Conservation (phyloP, 2,329 filamentous ascomycete species). For the Cytospora piceae region DNA sequence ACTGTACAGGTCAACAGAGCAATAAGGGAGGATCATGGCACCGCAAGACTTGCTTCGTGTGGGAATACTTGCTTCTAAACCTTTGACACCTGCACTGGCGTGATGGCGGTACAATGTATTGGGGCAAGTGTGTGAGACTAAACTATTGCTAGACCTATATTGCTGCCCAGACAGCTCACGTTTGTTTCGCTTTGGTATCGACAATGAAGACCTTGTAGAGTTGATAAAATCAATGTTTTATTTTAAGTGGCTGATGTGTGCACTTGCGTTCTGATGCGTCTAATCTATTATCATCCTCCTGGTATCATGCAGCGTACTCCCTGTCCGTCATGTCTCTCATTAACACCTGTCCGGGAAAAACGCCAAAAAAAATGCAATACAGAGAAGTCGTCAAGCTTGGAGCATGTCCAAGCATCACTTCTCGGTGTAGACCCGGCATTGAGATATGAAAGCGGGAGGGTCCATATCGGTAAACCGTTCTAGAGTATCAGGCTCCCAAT, state of each 20-base stretch:
- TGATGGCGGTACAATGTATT: background rate
- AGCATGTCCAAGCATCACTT: background rate
- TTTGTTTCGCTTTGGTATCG: background rate
- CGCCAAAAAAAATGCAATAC: background rate
- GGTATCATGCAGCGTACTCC: background rate
- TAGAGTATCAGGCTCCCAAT: background rate
- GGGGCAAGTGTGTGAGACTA: background rate
- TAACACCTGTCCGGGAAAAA: background rate
- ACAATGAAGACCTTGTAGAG: background rate
- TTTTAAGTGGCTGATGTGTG: background rate
- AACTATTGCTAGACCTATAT: background rate
- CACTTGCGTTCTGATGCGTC: background rate
- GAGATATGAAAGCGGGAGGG: background rate
- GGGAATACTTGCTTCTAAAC: background rate
- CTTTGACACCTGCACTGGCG: background rate
- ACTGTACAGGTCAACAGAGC: background rate
- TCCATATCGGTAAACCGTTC: background rate
- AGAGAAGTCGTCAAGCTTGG: background rate
- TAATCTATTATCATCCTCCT: conserved; percentile 1
- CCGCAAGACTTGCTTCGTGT: background rate
- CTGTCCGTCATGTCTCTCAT: background rate
- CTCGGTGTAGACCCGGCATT: background rate
- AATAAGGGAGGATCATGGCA: background rate
- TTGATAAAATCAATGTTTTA: background rate
- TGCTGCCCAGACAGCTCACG: background rate